Percentiles rank a stretch among this genome's conserved stretches.
These are phyloP conservation scores for Eucalyptus erythrocorys DNA, from an alignment of 345 rosid genomes.

Conservation along the genomic window DNA sequence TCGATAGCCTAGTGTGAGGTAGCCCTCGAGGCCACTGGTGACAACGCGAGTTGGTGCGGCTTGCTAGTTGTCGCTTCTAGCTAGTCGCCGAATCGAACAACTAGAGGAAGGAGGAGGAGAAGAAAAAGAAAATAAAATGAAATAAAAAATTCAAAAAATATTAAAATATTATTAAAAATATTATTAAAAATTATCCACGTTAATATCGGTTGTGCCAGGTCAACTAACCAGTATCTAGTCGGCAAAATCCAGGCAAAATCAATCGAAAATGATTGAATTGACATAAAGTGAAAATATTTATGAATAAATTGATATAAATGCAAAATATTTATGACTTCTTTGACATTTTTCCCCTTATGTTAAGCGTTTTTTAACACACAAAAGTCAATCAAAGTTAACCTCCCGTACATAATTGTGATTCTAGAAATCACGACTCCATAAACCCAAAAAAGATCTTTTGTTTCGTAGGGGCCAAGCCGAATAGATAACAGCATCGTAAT, in stretches of 20 bases:
- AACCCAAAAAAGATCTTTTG: neutral
- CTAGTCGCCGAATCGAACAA: accelerated
- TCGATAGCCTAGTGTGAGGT: accelerated
- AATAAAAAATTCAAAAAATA: too few relatives aligned
- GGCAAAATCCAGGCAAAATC: accelerated
- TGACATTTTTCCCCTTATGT: too few relatives aligned
- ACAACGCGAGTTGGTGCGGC: too few relatives aligned
- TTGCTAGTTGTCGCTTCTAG: accelerated
- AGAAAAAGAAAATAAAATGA: accelerated
- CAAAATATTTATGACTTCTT: too few relatives aligned
- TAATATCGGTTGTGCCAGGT: accelerated
- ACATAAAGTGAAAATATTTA: accelerated
- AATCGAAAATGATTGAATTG: accelerated
- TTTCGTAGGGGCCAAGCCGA: neutral
- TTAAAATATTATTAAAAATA: too few relatives aligned
- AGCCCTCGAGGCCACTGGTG: too few relatives aligned
- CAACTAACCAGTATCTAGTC: accelerated
- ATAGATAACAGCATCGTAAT: neutral
- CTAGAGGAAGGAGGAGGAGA: too few relatives aligned
- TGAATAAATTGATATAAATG: accelerated
- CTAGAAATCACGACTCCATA: neutral
- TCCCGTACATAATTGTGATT: neutral
- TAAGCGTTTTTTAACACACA: accelerated
- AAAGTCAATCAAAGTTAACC: neutral
- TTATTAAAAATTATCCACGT: too few relatives aligned